phyloP scores from a whole-genome alignment of 2,329 filamentous ascomycete genomes.

The Gaeumannomyces sp. region DNA sequence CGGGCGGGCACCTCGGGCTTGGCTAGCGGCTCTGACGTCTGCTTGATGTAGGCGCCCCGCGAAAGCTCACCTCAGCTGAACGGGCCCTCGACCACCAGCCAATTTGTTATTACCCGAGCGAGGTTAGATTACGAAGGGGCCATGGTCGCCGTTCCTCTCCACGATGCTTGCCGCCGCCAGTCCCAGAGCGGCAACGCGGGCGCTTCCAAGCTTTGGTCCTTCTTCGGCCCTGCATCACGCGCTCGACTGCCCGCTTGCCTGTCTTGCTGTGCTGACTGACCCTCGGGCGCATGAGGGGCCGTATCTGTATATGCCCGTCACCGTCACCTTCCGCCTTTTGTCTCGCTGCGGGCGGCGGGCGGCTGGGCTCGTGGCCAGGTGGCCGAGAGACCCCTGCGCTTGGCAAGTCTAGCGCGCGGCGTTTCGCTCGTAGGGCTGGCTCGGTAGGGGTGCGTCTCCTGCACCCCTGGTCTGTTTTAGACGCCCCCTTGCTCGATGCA shows the following conservation, averaged over 20 bases:
- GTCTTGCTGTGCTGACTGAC: not conserved
- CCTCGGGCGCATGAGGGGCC: too few species aligned
- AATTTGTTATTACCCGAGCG: not conserved
- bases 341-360: not conserved
- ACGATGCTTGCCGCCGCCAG: not conserved
- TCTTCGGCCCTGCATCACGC: not conserved
- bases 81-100: not conserved
- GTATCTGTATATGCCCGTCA: not conserved
- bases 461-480: not conserved
- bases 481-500: not conserved
- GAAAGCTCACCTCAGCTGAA: constrained; percentile 1
- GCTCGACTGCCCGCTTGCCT: not conserved
- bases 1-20: not conserved
- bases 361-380: not conserved
- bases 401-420: not conserved
- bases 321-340: not conserved
- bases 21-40: not conserved
- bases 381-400: not conserved
- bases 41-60: not conserved
- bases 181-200: not conserved
- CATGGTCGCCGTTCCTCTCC: too few species aligned
- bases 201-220: not conserved
- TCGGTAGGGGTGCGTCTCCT: not conserved
- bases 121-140: not conserved
- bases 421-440: not conserved